phyloP scores from a whole-genome alignment of 2,329 filamentous ascomycete species.

The Trichoderma afroharzianum region DNA sequence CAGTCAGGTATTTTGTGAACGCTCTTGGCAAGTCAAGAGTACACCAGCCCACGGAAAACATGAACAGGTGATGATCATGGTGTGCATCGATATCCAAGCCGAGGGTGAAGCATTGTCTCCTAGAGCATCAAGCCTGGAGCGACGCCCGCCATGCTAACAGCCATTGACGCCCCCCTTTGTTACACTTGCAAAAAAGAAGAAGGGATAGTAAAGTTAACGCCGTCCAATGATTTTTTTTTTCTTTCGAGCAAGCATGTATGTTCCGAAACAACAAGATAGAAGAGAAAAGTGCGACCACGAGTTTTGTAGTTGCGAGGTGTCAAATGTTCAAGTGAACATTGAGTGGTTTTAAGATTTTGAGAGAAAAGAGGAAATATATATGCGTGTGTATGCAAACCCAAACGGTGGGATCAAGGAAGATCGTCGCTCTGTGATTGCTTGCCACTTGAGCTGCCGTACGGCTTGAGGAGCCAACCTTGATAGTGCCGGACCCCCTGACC shows the following conservation, averaged over 20 bases:
- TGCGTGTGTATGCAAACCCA: not conserved
- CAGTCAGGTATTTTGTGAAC: not conserved
- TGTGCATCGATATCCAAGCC: not conserved
- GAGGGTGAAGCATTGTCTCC: not conserved
- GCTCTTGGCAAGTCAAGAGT: too few species aligned
- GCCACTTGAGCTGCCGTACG: constrained; percentile 34
- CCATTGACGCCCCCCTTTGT: not conserved
- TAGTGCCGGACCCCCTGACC: constrained; percentile 33
- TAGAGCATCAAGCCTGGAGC: not conserved
- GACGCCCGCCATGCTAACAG: not conserved
- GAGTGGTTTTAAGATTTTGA: not conserved
- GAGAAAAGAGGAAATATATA: not conserved
- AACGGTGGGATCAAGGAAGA: constrained; percentile 27
- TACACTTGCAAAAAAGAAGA: constrained; percentile 13
- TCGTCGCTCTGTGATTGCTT: constrained; percentile 33
- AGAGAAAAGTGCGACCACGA: not conserved
- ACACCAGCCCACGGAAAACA: not conserved
- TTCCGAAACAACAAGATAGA: not conserved
- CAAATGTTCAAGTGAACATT: not conserved
- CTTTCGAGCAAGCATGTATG: not conserved
- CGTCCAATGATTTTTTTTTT: not conserved
- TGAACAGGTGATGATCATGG: not conserved
- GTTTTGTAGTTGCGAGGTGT: not conserved
- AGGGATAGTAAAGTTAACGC: not conserved
- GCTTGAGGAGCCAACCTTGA: constrained; percentile 37